These are phyloP conservation scores for Steccherinum ochraceum DNA, from an alignment of 768 basidiomycete genomes.

Conservation along the genomic window DNA sequence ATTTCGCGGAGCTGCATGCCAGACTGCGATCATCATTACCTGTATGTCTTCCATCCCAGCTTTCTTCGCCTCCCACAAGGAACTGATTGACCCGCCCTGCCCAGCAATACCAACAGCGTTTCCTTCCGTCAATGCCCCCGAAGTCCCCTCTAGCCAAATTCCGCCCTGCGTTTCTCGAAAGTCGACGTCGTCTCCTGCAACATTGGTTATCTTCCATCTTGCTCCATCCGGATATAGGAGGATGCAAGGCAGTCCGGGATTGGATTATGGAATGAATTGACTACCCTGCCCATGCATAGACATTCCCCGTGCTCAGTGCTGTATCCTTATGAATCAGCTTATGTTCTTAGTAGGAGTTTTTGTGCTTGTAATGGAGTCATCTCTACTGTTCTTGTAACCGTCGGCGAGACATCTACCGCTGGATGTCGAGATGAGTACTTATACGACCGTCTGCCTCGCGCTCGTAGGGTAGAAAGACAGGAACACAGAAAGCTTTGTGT, in stretches of 20 bases:
- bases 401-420: too few species aligned
- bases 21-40: conserved; percentile 46
- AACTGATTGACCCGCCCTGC: background rate
- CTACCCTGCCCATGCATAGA: too few species aligned
- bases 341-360: too few species aligned
- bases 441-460: too few species aligned
- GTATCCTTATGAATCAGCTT: too few species aligned
- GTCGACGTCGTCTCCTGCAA: conserved; percentile 51
- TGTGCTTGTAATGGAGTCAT: too few species aligned
- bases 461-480: too few species aligned
- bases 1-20: conserved; percentile 49
- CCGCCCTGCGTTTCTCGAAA: conserved; percentile 61
- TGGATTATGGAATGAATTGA: conserved; percentile 57
- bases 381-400: too few species aligned
- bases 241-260: conserved; percentile 46
- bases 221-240: conserved; percentile 67
- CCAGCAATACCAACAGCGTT: conserved; percentile 36
- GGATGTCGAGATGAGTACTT: too few species aligned
- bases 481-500: too few species aligned
- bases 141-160: conserved; percentile 65
- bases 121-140: conserved; percentile 57
- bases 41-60: conserved; percentile 26
- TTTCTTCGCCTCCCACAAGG: conserved; percentile 1
- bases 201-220: conserved; percentile 61
- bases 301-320: too few species aligned